Percentiles rank a stretch among this genome's conserved stretches.
phyloP scores from a whole-genome alignment of 768 basidiomycete genomes.

The Auricularia auricula-judae region DNA sequence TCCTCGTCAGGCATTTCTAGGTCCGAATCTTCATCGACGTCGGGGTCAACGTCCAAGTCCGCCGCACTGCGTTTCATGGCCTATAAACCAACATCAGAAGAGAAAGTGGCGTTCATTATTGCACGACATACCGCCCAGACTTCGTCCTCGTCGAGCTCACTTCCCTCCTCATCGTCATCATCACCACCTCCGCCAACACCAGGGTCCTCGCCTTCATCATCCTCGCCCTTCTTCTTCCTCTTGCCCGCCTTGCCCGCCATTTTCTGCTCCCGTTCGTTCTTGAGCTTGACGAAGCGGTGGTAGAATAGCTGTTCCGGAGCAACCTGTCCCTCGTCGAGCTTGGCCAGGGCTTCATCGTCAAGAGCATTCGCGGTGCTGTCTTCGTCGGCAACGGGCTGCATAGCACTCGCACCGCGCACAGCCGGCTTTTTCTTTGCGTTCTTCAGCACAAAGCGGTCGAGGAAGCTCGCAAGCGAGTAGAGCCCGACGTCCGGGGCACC shows the following conservation, averaged over 20 bases:
- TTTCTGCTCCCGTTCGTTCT: constrained; percentile 22
- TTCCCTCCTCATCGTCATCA: constrained; percentile 27
- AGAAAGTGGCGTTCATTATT: constrained; percentile 4
- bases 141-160: constrained; percentile 51
- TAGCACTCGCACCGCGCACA: constrained; percentile 73
- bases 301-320: constrained; percentile 6
- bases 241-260: constrained; percentile 18
- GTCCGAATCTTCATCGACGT: constrained; percentile 21
- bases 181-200: constrained; percentile 7
- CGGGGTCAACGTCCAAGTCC: constrained; percentile 26
- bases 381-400: constrained; percentile 82
- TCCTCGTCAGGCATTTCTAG: constrained; percentile 22
- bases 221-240: constrained; percentile 17
- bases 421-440: constrained; percentile 68
- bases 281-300: constrained; percentile 8
- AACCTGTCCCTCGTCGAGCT: constrained; percentile 12
- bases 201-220: constrained; percentile 17
- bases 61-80: constrained; percentile 88
- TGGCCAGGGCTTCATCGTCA: constrained; percentile 18
- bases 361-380: constrained; percentile 31
- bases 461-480: constrained; percentile 89
- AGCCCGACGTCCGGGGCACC: constrained; percentile 81
- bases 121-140: constrained; percentile 68
- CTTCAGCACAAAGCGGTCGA: constrained; percentile 95
- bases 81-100: constrained; percentile 26